phyloP scores from a whole-genome alignment of 116 monocot genomes.

The Zostera marina region DNA sequence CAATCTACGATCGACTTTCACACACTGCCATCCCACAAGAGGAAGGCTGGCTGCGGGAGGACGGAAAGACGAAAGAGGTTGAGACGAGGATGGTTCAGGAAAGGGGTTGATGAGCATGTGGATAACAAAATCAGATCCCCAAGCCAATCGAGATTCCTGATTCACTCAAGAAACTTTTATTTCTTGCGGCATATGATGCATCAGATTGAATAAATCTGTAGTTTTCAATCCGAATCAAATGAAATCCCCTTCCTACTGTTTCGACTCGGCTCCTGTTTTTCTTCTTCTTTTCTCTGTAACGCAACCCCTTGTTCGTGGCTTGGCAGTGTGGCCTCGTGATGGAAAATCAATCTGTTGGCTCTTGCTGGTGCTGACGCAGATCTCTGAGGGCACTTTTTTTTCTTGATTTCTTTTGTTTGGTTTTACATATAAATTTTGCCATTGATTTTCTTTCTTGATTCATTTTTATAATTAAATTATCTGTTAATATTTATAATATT shows the following conservation, averaged over 20 bases:
- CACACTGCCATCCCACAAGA: background rate
- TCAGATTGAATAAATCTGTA: background rate
- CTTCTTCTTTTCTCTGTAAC: background rate
- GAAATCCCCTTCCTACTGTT: background rate
- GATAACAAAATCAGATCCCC: background rate
- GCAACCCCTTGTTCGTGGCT: background rate
- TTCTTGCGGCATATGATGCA: background rate
- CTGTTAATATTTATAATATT: too few species aligned
- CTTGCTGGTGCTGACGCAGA: constrained; percentile 2
- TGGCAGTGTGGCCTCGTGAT: constrained; percentile 2
- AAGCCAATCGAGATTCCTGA: background rate
- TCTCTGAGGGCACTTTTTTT: constrained; percentile 2
- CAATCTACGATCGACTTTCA: background rate
- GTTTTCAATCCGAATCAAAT: constrained; percentile 9
- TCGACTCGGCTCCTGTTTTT: background rate
- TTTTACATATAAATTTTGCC: too few species aligned
- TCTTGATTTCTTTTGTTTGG: background rate
- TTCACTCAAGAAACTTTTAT: background rate
- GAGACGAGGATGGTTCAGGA: background rate
- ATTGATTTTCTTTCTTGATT: too few species aligned
- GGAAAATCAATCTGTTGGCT: background rate
- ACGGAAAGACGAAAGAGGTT: background rate
- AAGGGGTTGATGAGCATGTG: constrained; percentile 4
- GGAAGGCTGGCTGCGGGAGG: background rate
- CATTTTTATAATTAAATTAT: too few species aligned